A percentile compares a stretch with the other conserved stretches of the same genome.
Evolutionary conservation across 305 asterid species (phyloP).

Genomic region (Fraxinus floribunda): DNA sequence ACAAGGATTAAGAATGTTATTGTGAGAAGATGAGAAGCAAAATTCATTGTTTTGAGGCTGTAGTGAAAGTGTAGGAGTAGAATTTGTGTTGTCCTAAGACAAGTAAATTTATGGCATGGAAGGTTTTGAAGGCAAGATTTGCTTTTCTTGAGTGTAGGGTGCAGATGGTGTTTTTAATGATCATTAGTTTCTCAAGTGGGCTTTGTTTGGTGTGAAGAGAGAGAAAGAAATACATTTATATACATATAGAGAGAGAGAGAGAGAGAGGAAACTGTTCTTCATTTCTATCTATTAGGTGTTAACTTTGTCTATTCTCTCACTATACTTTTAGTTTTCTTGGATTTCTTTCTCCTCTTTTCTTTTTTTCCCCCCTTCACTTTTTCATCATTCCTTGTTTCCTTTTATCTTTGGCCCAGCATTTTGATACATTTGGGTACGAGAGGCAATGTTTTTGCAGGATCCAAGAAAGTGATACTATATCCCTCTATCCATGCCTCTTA

Average conservation of each 20-base stretch:
- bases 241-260: neutral
- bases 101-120: conserved; percentile 56
- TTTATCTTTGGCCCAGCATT: conserved; percentile 60
- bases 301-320: conserved; percentile 21
- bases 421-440: conserved; percentile 33
- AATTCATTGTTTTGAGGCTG: conserved; percentile 43
- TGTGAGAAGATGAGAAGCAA: conserved; percentile 1
- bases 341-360: conserved; percentile 43
- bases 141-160: conserved; percentile 78
- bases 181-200: conserved; percentile 59
- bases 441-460: conserved; percentile 54
- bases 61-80: conserved; percentile 22
- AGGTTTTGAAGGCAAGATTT: conserved; percentile 43
- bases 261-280: conserved; percentile 4
- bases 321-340: conserved; percentile 32
- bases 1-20: conserved; percentile 25
- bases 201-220: conserved; percentile 53
- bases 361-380: conserved; percentile 35
- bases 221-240: conserved; percentile 24
- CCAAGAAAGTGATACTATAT: conserved; percentile 62
- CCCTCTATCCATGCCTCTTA: conserved; percentile 36
- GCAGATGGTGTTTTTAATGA: conserved; percentile 58
- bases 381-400: conserved; percentile 72
- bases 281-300: neutral
- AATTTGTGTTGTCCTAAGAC: conserved; percentile 35